Conservation (phyloP, 768 basidiomycete species). For the Serendipita vermifera region DNA sequence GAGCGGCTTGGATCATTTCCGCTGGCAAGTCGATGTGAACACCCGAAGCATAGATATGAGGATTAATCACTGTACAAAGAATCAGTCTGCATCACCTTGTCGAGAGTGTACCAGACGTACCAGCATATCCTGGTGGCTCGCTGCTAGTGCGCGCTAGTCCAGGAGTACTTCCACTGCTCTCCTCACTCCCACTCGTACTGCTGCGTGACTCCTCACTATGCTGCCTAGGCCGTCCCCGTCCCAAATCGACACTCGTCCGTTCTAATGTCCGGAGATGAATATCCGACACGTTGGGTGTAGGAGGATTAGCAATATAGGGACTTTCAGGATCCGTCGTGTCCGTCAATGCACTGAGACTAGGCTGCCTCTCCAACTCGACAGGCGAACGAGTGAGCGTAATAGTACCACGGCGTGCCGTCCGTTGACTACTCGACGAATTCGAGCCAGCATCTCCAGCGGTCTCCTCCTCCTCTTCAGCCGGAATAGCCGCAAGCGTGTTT, state of each 20-base stretch:
- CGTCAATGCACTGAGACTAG: neutral
- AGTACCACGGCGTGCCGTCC: neutral
- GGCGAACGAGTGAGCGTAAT: neutral
- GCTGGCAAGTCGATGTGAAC: conserved; percentile 90
- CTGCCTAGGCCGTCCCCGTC: neutral
- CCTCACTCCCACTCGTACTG: neutral
- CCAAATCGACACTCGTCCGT: conserved; percentile 1
- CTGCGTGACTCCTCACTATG: neutral
- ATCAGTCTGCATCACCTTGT: neutral
- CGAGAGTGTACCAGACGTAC: neutral
- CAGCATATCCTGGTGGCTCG: conserved; percentile 74
- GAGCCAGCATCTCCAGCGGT: conserved; percentile 21
- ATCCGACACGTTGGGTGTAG: conserved; percentile 72
- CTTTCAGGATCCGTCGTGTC: conserved; percentile 27
- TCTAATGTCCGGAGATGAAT: conserved; percentile 61
- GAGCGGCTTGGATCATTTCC: conserved; percentile 78
- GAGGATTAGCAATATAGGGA: conserved; percentile 60
- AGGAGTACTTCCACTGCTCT: neutral
- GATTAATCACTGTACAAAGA: neutral
- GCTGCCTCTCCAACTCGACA: neutral
- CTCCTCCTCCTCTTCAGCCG: conserved; percentile 6
- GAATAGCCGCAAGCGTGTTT: conserved; percentile 17
- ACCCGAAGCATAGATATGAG: conserved; percentile 51
- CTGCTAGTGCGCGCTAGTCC: conserved; percentile 20
- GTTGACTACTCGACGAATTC: neutral